Percentiles rank a stretch among this genome's conserved stretches.
These are phyloP conservation scores for Ramaria sp. DNA, from an alignment of 768 basidiomycete species.

Conservation along the genomic window DNA sequence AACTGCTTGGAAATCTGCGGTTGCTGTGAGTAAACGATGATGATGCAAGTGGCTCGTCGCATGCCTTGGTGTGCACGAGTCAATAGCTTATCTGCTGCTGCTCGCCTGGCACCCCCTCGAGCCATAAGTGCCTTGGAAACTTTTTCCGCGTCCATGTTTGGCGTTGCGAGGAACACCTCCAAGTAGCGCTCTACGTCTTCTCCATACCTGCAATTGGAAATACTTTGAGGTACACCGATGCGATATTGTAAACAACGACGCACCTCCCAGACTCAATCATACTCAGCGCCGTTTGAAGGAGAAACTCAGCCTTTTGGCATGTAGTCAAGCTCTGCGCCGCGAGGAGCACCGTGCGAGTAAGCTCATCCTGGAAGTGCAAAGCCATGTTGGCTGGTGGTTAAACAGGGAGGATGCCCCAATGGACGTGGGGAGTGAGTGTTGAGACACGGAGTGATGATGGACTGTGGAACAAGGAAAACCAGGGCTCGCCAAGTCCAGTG, in stretches of 20 bases:
- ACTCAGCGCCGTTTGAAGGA: conserved; percentile 37
- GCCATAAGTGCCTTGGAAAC: conserved; percentile 45
- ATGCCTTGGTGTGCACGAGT: conserved; percentile 50
- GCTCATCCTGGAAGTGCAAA: conserved; percentile 24
- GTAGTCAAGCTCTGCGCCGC: conserved; percentile 36
- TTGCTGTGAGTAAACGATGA: not conserved
- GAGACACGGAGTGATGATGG: too few relatives aligned
- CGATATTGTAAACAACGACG: conserved; percentile 16
- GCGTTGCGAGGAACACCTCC: conserved; percentile 54
- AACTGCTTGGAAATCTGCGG: conserved; percentile 48
- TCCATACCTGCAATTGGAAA: conserved; percentile 36
- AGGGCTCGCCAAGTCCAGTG: too few relatives aligned
- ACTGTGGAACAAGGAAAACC: too few relatives aligned
- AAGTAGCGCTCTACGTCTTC: conserved; percentile 53
- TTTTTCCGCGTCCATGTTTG: conserved; percentile 40
- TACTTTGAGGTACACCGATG: not conserved
- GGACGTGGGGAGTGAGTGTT: too few relatives aligned
- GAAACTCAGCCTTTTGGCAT: conserved; percentile 35
- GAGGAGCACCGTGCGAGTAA: conserved; percentile 37
- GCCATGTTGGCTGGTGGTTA: too few relatives aligned
- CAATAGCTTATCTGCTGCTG: conserved; percentile 41
- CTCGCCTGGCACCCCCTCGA: conserved; percentile 47
- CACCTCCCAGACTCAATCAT: conserved; percentile 41
- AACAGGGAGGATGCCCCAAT: too few relatives aligned
- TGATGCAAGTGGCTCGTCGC: conserved; percentile 10